Conservation (phyloP, 2,329 filamentous ascomycete species). For the Knoxdaviesia capensis region DNA sequence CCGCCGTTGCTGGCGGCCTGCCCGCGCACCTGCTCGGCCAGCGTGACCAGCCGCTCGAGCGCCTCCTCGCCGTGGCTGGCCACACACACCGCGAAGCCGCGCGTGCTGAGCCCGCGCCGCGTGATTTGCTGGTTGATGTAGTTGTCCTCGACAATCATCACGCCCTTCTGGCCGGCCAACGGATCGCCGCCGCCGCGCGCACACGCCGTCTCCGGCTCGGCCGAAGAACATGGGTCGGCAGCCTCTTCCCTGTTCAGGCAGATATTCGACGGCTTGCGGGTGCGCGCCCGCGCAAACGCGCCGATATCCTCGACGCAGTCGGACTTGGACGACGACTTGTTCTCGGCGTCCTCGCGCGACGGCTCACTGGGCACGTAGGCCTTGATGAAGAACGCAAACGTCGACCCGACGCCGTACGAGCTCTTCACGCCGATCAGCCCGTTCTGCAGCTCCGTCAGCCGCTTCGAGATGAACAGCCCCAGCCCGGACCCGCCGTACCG, state of each 20-base stretch:
- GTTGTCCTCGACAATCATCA: constrained; percentile 41
- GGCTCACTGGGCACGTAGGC: constrained; percentile 22
- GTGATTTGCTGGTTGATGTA: constrained; percentile 38
- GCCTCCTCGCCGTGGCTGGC: constrained; percentile 38
- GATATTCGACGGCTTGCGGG: not conserved
- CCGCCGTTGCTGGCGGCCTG: not conserved
- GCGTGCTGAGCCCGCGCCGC: constrained; percentile 26
- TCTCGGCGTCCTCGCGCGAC: constrained; percentile 19
- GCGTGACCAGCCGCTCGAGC: constrained; percentile 20
- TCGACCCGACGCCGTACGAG: constrained; percentile 48
- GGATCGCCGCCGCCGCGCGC: not conserved
- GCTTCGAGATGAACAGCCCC: constrained; percentile 59
- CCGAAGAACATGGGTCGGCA: not conserved
- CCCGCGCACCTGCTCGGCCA: not conserved
- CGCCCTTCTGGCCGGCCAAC: constrained; percentile 13
- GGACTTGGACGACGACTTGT: constrained; percentile 12
- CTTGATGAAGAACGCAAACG: constrained; percentile 57
- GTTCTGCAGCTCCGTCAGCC: constrained; percentile 63
- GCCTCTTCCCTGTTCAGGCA: not conserved
- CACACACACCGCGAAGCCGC: constrained; percentile 28
- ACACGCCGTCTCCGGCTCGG: not conserved
- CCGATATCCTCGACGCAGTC: not conserved
- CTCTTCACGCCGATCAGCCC: constrained; percentile 60
- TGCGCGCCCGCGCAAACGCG: not conserved
- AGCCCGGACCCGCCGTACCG: constrained; percentile 64